Percentiles rank a stretch among this genome's conserved stretches.
phyloP scores from a whole-genome alignment of 352 stramenopile genomes.

The Phytophthora citrophthora region DNA sequence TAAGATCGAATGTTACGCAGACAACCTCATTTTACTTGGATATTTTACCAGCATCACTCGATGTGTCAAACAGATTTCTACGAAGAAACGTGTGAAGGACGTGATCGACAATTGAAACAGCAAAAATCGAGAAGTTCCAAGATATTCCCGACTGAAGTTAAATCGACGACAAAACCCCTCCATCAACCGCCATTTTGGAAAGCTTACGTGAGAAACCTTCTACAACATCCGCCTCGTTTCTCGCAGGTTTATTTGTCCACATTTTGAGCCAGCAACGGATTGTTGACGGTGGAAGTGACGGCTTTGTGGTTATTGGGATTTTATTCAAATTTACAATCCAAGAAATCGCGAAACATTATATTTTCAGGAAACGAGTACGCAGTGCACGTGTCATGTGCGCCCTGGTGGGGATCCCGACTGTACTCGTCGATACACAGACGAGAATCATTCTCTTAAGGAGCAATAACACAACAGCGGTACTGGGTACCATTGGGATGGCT shows the following conservation, averaged over 20 bases:
- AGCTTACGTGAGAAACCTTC: neutral
- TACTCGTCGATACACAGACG: constrained; percentile 53
- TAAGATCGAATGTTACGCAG: constrained; percentile 5
- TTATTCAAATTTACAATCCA: constrained; percentile 35
- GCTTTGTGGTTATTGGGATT: constrained; percentile 1
- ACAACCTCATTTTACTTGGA: neutral
- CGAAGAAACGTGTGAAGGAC: constrained; percentile 16
- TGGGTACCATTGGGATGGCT: no score
- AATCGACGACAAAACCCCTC: neutral
- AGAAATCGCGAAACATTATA: constrained; percentile 29
- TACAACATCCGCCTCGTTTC: neutral
- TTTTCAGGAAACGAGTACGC: constrained; percentile 24
- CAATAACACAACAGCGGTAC: constrained; percentile 8
- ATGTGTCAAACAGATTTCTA: neutral
- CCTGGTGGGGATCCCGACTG: constrained; percentile 34
- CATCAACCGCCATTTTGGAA: constrained; percentile 2
- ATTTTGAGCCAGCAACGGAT: constrained; percentile 18
- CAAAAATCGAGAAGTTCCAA: neutral
- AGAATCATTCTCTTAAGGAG: constrained; percentile 42
- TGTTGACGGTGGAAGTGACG: neutral
- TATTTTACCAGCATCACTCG: neutral
- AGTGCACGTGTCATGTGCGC: constrained; percentile 41
- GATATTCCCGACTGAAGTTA: neutral
- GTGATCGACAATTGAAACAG: neutral
- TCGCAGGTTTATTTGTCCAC: neutral